Percentiles rank a stretch among this genome's conserved stretches.
Conservation (phyloP, 1,284 basidiomycete genomes). For the Fomitopsis pinicola region DNA sequence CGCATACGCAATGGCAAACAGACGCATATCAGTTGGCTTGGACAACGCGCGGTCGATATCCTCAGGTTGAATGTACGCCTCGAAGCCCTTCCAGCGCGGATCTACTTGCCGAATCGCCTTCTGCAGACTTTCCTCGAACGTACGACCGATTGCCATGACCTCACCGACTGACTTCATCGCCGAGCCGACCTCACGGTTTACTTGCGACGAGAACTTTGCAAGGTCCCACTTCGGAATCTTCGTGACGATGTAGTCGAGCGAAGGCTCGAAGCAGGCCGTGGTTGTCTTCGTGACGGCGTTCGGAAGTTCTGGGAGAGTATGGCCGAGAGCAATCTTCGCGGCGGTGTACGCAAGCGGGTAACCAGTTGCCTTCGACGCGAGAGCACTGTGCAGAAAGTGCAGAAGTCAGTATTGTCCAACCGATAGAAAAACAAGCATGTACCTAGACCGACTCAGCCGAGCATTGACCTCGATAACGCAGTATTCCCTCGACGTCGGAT, state of each 20-base stretch:
- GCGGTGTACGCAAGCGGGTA: conserved; percentile 99
- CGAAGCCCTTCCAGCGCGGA: conserved; percentile 82
- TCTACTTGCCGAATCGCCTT: conserved; percentile 98
- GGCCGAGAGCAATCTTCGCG: conserved; percentile 98
- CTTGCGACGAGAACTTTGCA: conserved; percentile 93
- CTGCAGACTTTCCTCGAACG: conserved; percentile 98
- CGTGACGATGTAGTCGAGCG: conserved; percentile 98
- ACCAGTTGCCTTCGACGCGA: conserved; percentile 98
- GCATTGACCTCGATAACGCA: conserved; percentile 99
- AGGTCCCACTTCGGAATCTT: conserved; percentile 99
- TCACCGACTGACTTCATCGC: conserved; percentile 99
- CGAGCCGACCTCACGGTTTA: conserved; percentile 93
- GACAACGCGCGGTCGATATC: conserved; percentile 79
- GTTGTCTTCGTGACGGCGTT: conserved; percentile 99
- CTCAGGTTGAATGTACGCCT: conserved; percentile 78
- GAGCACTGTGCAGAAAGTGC: conserved; percentile 47
- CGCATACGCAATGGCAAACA: conserved; percentile 97
- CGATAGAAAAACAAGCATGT: conserved; percentile 15
- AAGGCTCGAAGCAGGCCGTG: conserved; percentile 99
- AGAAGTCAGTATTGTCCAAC: conserved; percentile 49
- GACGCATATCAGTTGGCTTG: conserved; percentile 84
- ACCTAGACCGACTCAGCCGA: conserved; percentile 51
- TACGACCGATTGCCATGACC: conserved; percentile 99
- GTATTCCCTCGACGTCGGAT: conserved; percentile 91
- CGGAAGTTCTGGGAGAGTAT: conserved; percentile 96